Base-by-base conservation (phyloP, 495 filamentous ascomycete species). In the Hypoxylon intermedium region DNA sequence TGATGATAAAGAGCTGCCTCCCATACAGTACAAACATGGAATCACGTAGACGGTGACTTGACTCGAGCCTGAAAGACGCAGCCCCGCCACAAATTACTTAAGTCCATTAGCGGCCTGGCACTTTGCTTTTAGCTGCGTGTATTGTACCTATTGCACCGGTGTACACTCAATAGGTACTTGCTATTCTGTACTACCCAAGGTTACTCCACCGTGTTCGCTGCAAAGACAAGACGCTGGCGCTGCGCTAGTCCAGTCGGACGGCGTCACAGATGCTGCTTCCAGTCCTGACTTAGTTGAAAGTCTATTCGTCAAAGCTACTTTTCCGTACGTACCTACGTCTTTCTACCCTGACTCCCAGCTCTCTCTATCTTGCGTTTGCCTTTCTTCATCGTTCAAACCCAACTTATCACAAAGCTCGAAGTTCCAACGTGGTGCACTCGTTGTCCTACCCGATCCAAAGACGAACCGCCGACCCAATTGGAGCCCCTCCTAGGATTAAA, bases 361-460 rank as follows among this genome's bases (percentile, higher is more conserved):
- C 7, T 4, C 24, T 26, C 24, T 26, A 4, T 4, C 24, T 26
- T 26, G 24, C 7, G 24, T 26, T 26, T 40, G n/a, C 12, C 11
- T 38, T 13, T 41, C 38, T 31, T 40, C 47, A 30, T 33, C 23
- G 31, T 40, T 58, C 40, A 49, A 44, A 26, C 24, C 50, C 40
- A 61, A 55, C 54, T 47, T 59, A 55, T 59, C 40, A 65, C 43
- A 38, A 54, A 53, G 37, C 50, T 30, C 46, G 31, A 23, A 59
- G 50, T 52, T 51, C 45, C 50, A 65, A 59, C 55, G 61, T 65
- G 61, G 50, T 30, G 55, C 49, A 56, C 59, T 48, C 61, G 59
- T 59, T 59, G 55, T 65, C 40, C 44, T 45, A 55, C 45, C 55
- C 18, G 31, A 41, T 45, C 53, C 53, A 34, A 47, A 64, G n/a